Conservation (phyloP, 768 basidiomycete species). For the Podaxis sp. region DNA sequence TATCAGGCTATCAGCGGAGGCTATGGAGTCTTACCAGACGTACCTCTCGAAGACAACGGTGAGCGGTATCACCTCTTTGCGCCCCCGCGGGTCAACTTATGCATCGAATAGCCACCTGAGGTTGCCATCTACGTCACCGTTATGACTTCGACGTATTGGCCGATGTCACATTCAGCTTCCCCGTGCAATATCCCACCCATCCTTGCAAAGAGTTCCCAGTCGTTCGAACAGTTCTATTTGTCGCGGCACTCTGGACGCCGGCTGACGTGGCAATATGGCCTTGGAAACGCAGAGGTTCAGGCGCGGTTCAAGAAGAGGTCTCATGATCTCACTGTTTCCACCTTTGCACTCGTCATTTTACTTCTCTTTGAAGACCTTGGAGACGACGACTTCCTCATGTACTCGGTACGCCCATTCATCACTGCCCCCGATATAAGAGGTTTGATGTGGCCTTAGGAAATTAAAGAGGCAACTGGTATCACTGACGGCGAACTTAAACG, state of each 20-base stretch:
- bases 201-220: conserved; percentile 63
- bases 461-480: conserved; percentile 73
- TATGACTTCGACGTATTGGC: conserved; percentile 98
- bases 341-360: conserved; percentile 84
- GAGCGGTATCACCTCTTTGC: conserved; percentile 25
- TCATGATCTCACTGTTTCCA: conserved; percentile 93
- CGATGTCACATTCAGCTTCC: conserved; percentile 65
- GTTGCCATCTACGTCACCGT: conserved; percentile 87
- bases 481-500: conserved; percentile 79
- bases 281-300: conserved; percentile 89
- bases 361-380: conserved; percentile 78
- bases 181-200: conserved; percentile 67
- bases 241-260: conserved; percentile 86
- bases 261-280: conserved; percentile 87
- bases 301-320: conserved; percentile 74
- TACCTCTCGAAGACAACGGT: conserved; percentile 63
- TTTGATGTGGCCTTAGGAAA: conserved; percentile 57
- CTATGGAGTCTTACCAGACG: conserved; percentile 70
- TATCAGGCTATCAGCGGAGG: conserved; percentile 86
- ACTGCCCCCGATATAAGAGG: not conserved
- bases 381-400: conserved; percentile 72
- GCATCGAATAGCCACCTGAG: conserved; percentile 53
- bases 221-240: conserved; percentile 89
- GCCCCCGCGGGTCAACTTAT: conserved; percentile 13
- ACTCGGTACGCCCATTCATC: conserved; percentile 51